phyloP scores from a whole-genome alignment of 176 grass and related monocot species.

The Raddia guianensis region DNA sequence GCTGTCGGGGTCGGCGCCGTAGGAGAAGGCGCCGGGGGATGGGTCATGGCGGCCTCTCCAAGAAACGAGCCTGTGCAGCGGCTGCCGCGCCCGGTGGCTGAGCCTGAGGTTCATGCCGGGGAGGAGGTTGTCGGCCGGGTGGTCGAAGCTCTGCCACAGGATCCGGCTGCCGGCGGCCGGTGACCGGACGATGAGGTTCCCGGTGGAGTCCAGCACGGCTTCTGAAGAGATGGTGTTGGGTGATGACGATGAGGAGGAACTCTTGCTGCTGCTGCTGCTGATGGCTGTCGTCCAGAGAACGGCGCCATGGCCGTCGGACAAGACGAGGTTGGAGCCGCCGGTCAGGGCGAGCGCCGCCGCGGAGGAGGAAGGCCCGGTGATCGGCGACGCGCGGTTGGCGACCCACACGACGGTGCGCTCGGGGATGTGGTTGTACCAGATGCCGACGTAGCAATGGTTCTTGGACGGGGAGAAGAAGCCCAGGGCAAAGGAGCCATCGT shows the following conservation, averaged over 20 bases:
- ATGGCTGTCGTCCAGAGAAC: slow-evolving; percentile 44
- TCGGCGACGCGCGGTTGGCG: slow-evolving; percentile 47
- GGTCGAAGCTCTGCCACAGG: slow-evolving; percentile 68
- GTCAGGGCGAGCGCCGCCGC: slow-evolving; percentile 23
- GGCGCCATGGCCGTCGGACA: slow-evolving; percentile 14
- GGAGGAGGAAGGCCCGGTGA: slow-evolving; percentile 29
- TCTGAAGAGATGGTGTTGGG: not conserved
- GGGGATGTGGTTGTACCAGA: slow-evolving; percentile 58
- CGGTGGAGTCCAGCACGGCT: slow-evolving; percentile 37
- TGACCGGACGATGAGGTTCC: slow-evolving; percentile 50
- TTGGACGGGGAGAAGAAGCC: slow-evolving; percentile 59
- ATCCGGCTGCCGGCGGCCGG: not conserved
- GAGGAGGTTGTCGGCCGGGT: slow-evolving; percentile 46
- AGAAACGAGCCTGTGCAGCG: slow-evolving; percentile 35
- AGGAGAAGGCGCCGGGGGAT: slow-evolving; percentile 45
- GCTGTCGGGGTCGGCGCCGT: slow-evolving; percentile 32
- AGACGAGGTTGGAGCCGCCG: slow-evolving; percentile 18
- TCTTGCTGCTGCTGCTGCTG: not conserved
- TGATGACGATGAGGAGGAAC: not conserved
- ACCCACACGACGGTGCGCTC: slow-evolving; percentile 45
- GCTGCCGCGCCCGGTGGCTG: slow-evolving; percentile 33
- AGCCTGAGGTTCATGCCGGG: slow-evolving; percentile 57
- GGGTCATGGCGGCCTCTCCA: slow-evolving; percentile 49
- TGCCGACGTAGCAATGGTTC: slow-evolving; percentile 40
- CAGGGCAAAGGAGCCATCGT: slow-evolving; percentile 46